phyloP scores from a whole-genome alignment of 1,284 basidiomycete genomes.

The Papiliotrema nemorosa region DNA sequence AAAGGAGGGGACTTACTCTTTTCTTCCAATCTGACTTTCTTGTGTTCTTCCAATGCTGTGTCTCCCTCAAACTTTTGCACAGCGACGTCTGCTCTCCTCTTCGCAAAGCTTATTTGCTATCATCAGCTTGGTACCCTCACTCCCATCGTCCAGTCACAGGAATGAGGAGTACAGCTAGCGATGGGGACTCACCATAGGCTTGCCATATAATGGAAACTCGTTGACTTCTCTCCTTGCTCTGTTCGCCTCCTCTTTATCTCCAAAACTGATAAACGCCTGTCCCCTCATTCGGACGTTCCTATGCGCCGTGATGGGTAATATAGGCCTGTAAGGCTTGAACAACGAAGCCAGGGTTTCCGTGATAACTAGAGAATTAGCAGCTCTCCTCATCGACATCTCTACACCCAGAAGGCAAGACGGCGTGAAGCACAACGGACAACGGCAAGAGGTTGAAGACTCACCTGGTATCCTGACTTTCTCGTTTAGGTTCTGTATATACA shows the following conservation, averaged over 20 bases:
- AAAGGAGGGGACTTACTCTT: constrained; percentile 67
- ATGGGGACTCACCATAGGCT: constrained; percentile 72
- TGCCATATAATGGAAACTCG: constrained; percentile 92
- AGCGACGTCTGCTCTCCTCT: constrained; percentile 81
- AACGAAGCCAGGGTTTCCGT: constrained; percentile 82
- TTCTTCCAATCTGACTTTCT: constrained; percentile 65
- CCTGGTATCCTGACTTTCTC: constrained; percentile 89
- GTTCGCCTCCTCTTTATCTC: constrained; percentile 70
- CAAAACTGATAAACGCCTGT: constrained; percentile 95
- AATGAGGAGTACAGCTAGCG: too few relatives aligned
- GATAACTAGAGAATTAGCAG: constrained; percentile 62
- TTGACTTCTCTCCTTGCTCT: constrained; percentile 88
- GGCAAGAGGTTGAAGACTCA: constrained; percentile 46
- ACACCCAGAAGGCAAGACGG: not conserved
- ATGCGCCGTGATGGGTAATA: constrained; percentile 90
- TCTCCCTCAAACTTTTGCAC: constrained; percentile 68
- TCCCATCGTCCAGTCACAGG: not conserved
- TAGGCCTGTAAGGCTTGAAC: constrained; percentile 89
- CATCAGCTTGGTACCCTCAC: not conserved
- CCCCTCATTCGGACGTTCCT: constrained; percentile 93
- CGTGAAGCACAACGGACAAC: not conserved
- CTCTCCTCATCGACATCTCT: not conserved
- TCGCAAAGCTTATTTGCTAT: constrained; percentile 91
- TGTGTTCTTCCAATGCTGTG: constrained; percentile 67
- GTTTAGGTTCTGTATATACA: constrained; percentile 97